Percentiles rank a stretch among this genome's conserved stretches.
Conservation (phyloP, 2,329 filamentous ascomycete genomes). For the Trematosphaeria pertusa region DNA sequence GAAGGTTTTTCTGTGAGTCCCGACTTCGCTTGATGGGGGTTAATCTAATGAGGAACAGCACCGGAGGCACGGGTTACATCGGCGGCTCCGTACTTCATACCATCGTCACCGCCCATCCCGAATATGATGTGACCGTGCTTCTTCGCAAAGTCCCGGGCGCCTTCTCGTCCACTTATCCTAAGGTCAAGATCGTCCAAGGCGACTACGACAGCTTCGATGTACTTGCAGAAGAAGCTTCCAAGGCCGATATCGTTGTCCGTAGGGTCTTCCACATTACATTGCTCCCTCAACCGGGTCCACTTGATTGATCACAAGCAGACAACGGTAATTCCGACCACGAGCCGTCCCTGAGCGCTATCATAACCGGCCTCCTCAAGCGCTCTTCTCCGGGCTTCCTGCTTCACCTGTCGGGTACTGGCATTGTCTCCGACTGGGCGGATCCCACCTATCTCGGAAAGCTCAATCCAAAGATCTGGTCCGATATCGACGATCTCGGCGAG, state of each 20-base stretch:
- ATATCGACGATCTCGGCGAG: slow-evolving; percentile 61
- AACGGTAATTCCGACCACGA: slow-evolving; percentile 39
- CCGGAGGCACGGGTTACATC: slow-evolving; percentile 61
- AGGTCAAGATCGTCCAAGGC: slow-evolving; percentile 57
- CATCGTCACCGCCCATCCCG: slow-evolving; percentile 54
- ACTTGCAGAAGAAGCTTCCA: slow-evolving; percentile 53
- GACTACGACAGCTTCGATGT: slow-evolving; percentile 54
- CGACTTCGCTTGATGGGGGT: too few species aligned
- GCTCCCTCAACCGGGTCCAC: slow-evolving; percentile 8
- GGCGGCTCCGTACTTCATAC: slow-evolving; percentile 60
- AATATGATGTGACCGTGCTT: slow-evolving; percentile 54
- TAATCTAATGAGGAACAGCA: too few species aligned
- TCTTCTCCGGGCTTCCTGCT: slow-evolving; percentile 55
- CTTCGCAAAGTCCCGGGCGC: slow-evolving; percentile 49
- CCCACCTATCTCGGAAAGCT: slow-evolving; percentile 31
- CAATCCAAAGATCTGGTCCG: slow-evolving; percentile 60
- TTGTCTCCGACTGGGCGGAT: slow-evolving; percentile 55
- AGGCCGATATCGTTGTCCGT: slow-evolving; percentile 59
- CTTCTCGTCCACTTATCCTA: slow-evolving; percentile 45
- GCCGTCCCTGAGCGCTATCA: slow-evolving; percentile 53
- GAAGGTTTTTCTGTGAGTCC: slow-evolving; percentile 40
- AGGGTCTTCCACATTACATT: slow-evolving; percentile 8
- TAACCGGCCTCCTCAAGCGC: slow-evolving; percentile 58
- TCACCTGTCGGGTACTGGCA: slow-evolving; percentile 63
- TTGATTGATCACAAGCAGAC: slow-evolving; percentile 47